Percentiles rank a stretch among this genome's conserved stretches.
phyloP scores from a whole-genome alignment of 257 asterid species.

The Nicotiana otophora region DNA sequence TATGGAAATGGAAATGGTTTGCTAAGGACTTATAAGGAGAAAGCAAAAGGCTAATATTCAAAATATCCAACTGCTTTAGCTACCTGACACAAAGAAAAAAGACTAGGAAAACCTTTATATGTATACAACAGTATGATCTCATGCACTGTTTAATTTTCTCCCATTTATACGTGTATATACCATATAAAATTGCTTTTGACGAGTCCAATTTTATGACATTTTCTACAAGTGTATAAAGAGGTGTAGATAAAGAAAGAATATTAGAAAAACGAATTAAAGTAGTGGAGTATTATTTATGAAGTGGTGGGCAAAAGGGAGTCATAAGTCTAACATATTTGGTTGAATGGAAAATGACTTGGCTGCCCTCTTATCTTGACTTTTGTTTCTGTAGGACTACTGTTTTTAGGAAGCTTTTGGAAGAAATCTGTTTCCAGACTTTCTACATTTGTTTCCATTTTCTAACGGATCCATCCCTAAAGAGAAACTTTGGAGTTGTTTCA shows the following conservation, averaged over 20 bases:
- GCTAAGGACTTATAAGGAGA: conserved; percentile 23
- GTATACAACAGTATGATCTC: background rate
- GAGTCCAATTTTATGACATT: background rate
- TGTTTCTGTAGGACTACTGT: background rate
- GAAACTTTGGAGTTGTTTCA: background rate
- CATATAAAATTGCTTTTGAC: background rate
- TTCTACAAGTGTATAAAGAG: background rate
- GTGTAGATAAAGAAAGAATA: background rate
- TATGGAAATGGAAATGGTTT: background rate
- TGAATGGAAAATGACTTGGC: conserved; percentile 26
- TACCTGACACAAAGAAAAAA: conserved; percentile 29
- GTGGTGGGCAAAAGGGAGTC: background rate
- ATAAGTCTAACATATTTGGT: conserved; percentile 28
- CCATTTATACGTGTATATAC: too few species aligned
- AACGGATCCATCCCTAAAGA: background rate
- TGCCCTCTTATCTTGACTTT: conserved; percentile 36
- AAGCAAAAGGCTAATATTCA: conserved; percentile 14
- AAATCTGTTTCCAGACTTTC: conserved; percentile 18
- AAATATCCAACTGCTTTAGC: conserved; percentile 36
- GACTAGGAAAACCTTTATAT: conserved; percentile 35
- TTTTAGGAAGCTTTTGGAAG: conserved; percentile 13
- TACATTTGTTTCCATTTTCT: background rate
- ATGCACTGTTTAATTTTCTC: background rate
- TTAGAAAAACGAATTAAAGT: background rate
- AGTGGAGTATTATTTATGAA: background rate